These are phyloP conservation scores for Tricholoma bakamatsutake DNA, from an alignment of 768 basidiomycete species.

Conservation along the genomic window DNA sequence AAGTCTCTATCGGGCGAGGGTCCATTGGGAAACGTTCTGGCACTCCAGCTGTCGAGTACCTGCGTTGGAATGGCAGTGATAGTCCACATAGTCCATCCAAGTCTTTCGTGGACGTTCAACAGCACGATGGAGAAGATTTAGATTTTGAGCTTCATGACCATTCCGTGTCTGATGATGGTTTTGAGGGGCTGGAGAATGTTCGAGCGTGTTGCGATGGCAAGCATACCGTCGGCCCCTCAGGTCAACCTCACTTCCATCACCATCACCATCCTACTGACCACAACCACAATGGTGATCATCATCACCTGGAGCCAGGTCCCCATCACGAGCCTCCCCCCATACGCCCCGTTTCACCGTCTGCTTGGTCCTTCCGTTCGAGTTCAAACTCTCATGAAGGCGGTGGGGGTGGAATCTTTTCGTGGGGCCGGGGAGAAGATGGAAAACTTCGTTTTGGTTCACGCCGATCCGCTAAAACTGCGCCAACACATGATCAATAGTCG, in stretches of 20 bases:
- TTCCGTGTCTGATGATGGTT: slow-evolving; percentile 68
- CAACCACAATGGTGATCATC: slow-evolving; percentile 37
- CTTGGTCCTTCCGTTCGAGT: slow-evolving; percentile 87
- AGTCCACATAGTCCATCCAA: slow-evolving; percentile 71
- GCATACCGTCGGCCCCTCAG: slow-evolving; percentile 73
- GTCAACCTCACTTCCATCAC: slow-evolving; percentile 52
- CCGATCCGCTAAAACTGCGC: slow-evolving; percentile 44
- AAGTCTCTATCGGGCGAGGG: slow-evolving; percentile 58
- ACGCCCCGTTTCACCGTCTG: slow-evolving; percentile 67
- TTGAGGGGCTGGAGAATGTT: slow-evolving; percentile 93
- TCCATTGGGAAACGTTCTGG: slow-evolving; percentile 83
- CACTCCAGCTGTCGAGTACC: slow-evolving; percentile 88
- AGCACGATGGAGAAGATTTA: slow-evolving; percentile 53
- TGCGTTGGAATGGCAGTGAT: slow-evolving; percentile 73
- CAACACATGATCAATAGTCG: slow-evolving; percentile 21
- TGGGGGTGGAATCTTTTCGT: slow-evolving; percentile 57
- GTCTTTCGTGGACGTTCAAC: slow-evolving; percentile 54
- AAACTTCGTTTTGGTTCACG: slow-evolving; percentile 73
- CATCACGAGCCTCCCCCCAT: slow-evolving; percentile 36
- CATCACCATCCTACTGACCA: slow-evolving; percentile 34
- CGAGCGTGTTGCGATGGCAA: slow-evolving; percentile 86
- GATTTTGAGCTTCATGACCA: slow-evolving; percentile 84
- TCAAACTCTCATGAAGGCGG: slow-evolving; percentile 61
- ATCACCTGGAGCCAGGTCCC: slow-evolving; percentile 43
- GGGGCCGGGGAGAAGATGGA: slow-evolving; percentile 56